Base-by-base conservation (phyloP, 2,329 filamentous ascomycete genomes). In the Colletotrichum musicola region DNA sequence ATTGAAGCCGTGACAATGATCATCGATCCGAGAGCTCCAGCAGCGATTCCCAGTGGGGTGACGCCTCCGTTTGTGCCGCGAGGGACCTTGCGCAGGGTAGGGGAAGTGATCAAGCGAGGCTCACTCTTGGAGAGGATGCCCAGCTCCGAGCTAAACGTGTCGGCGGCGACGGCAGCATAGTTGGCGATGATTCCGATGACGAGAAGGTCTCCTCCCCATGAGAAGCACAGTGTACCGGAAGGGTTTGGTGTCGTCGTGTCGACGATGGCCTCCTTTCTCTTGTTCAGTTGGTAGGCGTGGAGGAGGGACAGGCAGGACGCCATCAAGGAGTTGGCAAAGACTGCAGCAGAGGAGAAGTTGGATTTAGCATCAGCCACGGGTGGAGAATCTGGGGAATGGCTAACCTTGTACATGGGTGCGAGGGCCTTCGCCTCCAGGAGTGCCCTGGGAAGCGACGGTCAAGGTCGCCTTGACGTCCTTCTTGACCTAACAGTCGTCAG, bases 21-120 rank as follows among this genome's bases (percentile, higher is more conserved):
- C 64, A 92, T 86, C 10, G 93, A 91, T 3, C 95, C 95, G 1
- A 93, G 77, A 20, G 93, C 78, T 1, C 94, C 95, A 2, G 94
- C 93, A 0, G 84, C 81, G 0, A 97, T 82, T 0, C 96, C 96
- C 53, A 88, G 83, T 0, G 89, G 73, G 0, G 94, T 97, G 9
- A 99, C 93, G 16, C 95, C 96, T 38, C 96, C 96, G 77, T 99
- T 99, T 49, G 96, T 98, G 57, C 96, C 96, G 1, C 89, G 91
- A 0, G 96, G 95, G 0, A 98, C 96, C 71, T 89, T 87, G 68
- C 92, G 90, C 75, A 96, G 86, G 4, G 82, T 89, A 16, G 87
- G 89, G 14, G 93, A 95, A 4, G 94, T 98, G 77, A 99, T 95
- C 44, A 99, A 88, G 42, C 95, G 90, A 9, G 96, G 96, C 51